Conservation (phyloP, 2,329 filamentous ascomycete genomes). For the Phyllosticta capitalensis region DNA sequence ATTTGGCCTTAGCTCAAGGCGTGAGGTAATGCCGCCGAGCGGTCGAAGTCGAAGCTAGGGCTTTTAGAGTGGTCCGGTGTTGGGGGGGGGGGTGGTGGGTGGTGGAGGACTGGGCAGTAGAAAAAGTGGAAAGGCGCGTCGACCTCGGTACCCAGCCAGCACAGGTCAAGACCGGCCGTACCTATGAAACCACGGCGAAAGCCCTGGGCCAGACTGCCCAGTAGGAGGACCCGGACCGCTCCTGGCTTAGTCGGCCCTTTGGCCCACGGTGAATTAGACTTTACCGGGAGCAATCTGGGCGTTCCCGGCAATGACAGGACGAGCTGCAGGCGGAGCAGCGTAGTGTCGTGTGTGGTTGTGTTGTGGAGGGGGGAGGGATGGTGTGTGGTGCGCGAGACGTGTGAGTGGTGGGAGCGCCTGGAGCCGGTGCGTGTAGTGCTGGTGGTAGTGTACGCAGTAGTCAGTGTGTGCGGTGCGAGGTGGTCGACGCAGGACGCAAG, state of each 20-base stretch:
- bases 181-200: slow-evolving; percentile 11
- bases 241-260: slow-evolving; percentile 12
- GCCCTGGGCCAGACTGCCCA: slow-evolving; percentile 11
- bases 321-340: slow-evolving; percentile 3
- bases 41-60: background rate
- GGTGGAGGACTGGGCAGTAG: slow-evolving; percentile 6
- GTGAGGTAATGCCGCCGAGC: slow-evolving; percentile 28
- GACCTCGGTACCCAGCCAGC: slow-evolving; percentile 10
- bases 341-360: slow-evolving; percentile 8
- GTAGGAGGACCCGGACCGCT: slow-evolving; percentile 11
- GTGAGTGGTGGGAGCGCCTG: background rate
- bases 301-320: slow-evolving; percentile 3
- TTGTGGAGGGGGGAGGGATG: slow-evolving; percentile 3
- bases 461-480: too few species aligned
- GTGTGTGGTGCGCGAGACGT: background rate
- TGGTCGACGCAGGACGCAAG: too few species aligned
- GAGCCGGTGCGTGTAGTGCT: too few species aligned
- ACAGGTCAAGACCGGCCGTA: slow-evolving; percentile 9
- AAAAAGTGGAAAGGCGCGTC: slow-evolving; percentile 11
- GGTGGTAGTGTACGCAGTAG: too few species aligned
- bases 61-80: slow-evolving; percentile 8
- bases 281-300: slow-evolving; percentile 6
- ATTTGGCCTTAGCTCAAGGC: slow-evolving; percentile 21
- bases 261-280: slow-evolving; percentile 7
- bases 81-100: slow-evolving; percentile 7